Evolutionary conservation across 345 rosid species (phyloP).

Genomic region (Odontarrhena argentea): DNA sequence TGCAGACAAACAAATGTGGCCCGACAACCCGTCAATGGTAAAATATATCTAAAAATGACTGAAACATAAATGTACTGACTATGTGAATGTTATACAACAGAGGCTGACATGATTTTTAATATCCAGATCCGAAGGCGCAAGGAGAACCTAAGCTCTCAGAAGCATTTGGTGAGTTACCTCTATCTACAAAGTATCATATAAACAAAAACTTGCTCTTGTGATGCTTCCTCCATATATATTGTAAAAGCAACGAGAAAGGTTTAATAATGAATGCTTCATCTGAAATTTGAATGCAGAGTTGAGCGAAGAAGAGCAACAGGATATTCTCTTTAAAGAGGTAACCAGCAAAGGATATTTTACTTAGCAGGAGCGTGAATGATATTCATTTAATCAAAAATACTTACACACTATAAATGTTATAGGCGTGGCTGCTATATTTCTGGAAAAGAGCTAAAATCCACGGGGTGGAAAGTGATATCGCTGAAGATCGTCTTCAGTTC

Average conservation of each 20-base stretch:
- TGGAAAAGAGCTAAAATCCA: slow-evolving; percentile 82
- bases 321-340: slow-evolving; percentile 90
- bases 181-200: slow-evolving; percentile 17
- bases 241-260: background rate
- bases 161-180: slow-evolving; percentile 68
- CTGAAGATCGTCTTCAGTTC: slow-evolving; percentile 69
- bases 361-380: background rate
- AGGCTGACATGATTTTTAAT: slow-evolving; percentile 21
- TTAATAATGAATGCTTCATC: slow-evolving; percentile 16
- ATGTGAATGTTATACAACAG: slow-evolving; percentile 17
- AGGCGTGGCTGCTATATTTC: slow-evolving; percentile 87
- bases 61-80: background rate
- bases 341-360: background rate
- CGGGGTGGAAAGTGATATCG: slow-evolving; percentile 72
- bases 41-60: background rate
- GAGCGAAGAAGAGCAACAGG: slow-evolving; percentile 74
- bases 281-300: slow-evolving; percentile 58
- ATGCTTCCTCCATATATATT: slow-evolving; percentile 10
- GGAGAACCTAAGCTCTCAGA: slow-evolving; percentile 75
- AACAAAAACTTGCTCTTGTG: slow-evolving; percentile 14
- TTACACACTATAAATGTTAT: slow-evolving; percentile 13
- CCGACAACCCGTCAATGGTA: slow-evolving; percentile 56
- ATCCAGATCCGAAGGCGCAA: slow-evolving; percentile 63
- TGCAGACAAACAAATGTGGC: slow-evolving; percentile 58
- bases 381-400: background rate